phyloP scores from a whole-genome alignment of 495 filamentous ascomycete species.

The Collariella sp. region DNA sequence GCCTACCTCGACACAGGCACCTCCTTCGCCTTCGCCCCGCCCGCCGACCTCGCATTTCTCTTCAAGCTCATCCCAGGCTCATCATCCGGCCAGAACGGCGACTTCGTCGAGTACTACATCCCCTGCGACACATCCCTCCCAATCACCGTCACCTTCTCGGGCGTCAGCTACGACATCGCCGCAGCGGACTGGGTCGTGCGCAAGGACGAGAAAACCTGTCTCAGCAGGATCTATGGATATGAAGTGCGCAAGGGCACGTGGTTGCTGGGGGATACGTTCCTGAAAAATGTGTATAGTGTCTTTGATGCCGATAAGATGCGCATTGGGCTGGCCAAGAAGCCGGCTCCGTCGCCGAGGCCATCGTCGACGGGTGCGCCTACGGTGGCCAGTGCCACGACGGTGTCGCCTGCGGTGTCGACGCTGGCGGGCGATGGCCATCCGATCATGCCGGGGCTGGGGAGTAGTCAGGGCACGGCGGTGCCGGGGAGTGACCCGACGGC shows the following conservation, averaged over 20 bases:
- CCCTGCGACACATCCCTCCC: conserved; percentile 56
- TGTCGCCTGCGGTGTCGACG: conserved; percentile 7
- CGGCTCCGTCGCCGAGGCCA: conserved; percentile 14
- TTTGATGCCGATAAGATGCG: conserved; percentile 60
- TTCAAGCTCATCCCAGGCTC: conserved; percentile 59
- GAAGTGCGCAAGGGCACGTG: conserved; percentile 43
- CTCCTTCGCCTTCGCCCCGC: conserved; percentile 61
- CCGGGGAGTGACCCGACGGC: conserved; percentile 6
- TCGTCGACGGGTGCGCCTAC: conserved; percentile 2
- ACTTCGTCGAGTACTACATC: conserved; percentile 52
- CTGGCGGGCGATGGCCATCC: neutral
- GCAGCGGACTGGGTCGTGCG: conserved; percentile 61
- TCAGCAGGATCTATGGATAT: conserved; percentile 55
- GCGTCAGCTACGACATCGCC: conserved; percentile 52
- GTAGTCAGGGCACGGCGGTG: conserved; percentile 11
- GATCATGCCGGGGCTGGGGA: conserved; percentile 13
- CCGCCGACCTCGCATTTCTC: conserved; percentile 52
- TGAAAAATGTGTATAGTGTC: conserved; percentile 85
- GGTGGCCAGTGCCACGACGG: conserved; percentile 11
- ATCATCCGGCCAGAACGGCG: conserved; percentile 14
- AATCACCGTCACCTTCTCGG: conserved; percentile 35
- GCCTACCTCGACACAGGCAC: conserved; percentile 80
- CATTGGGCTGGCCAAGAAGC: conserved; percentile 42
- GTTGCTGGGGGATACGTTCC: conserved; percentile 74
- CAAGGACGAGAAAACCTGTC: conserved; percentile 41